Evolutionary conservation across 768 basidiomycete species (phyloP), one percentile per base, ranked within the genome.

Genomic region (Suillus hirtellus): DNA sequence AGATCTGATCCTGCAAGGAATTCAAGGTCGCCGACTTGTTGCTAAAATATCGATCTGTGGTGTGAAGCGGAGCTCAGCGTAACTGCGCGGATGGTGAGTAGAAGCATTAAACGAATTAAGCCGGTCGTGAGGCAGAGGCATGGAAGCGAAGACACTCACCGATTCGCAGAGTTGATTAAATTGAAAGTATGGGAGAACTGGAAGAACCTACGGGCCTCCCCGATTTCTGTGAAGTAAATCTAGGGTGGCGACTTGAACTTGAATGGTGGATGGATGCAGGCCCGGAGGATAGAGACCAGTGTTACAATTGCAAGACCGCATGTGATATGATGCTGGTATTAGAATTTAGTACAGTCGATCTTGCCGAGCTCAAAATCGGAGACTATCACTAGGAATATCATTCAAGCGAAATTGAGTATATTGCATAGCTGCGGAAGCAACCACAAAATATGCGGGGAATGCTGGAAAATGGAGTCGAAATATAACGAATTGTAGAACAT

Each of bases 71-170:
- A n/a, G 5, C 19, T 31, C 31, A 19, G 50, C 19, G 49, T 27
- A 27, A 53, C 19, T 34, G 31, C 10, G 31, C 31, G 31, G 34
- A 53, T 35, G 34, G 17, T 34, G 19, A 54, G 12, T 3, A 37
- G 53, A 21, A 37, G 35, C 54, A 7, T 21, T 21, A 37, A 37
- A 34, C 35, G 12, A 54, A 35, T n/a, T 38, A 38, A 3, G 35
- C 54, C 54, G 31, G 54, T 55, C 12, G 54, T n/a, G 54, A 55
- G 21, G 54, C 54, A 55, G 21, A 38, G 14, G 14, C 11, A 55
- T 15, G 8, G 35, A 55, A 55, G 35, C 54, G 34, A 21, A 21
- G 35, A 14, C 14, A 12, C 19, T 35, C 52, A 35, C 34, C 11
- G 11, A 54, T 21, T n/a, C 35, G 14, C 12, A 37, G 54, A 21